Conservation (phyloP, 2,329 filamentous ascomycete genomes). For the Colletotrichum musicola region DNA sequence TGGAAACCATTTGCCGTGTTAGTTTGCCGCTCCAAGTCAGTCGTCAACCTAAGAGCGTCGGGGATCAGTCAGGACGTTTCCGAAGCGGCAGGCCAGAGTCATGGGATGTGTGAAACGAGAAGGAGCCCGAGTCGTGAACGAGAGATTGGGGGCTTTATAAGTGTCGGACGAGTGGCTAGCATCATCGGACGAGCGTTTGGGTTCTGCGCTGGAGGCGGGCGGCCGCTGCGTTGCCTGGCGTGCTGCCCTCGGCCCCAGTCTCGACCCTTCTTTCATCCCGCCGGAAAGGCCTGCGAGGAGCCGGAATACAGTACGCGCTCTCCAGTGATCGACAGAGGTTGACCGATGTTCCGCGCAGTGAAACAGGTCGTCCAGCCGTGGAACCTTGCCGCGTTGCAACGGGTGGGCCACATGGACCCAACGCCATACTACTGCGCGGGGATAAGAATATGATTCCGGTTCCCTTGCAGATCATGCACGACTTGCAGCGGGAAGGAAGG, state of each 20-base stretch:
- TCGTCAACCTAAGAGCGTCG: background rate
- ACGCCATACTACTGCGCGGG: background rate
- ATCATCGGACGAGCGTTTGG: conserved; percentile 1
- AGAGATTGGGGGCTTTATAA: conserved; percentile 1
- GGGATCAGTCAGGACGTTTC: background rate
- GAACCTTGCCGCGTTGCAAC: background rate
- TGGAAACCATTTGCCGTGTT: conserved; percentile 9
- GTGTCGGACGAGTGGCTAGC: conserved; percentile 1
- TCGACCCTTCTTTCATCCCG: background rate
- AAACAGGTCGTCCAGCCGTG: background rate
- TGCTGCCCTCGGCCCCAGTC: background rate
- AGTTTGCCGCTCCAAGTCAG: conserved; percentile 5
- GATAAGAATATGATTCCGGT: background rate
- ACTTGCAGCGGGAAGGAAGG: background rate
- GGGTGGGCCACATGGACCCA: background rate
- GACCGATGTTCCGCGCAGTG: background rate
- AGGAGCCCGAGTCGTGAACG: background rate
- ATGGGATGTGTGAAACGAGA: background rate
- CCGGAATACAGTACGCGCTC: too few relatives aligned
- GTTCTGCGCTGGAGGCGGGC: background rate
- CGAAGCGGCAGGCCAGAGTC: background rate
- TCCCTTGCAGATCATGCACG: background rate
- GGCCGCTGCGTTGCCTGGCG: conserved; percentile 2
- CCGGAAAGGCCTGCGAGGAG: too few relatives aligned
- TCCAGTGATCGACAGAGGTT: too few relatives aligned